phyloP scores from a whole-genome alignment of 192 early-diverging fungal genomes.

The Dimargaris cristalligena region DNA sequence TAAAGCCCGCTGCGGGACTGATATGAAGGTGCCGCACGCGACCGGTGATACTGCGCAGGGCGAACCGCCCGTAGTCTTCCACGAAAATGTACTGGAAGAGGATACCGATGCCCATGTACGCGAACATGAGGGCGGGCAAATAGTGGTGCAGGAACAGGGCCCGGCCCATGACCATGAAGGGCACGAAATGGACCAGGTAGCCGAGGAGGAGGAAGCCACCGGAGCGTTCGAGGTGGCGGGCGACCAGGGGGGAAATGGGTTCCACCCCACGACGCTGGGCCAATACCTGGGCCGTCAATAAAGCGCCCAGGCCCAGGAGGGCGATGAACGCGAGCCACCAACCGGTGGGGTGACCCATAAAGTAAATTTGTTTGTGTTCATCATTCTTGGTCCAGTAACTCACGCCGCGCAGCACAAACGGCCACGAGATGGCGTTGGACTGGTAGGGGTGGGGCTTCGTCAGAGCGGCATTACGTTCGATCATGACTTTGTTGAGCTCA shows the following conservation, averaged over 20 bases:
- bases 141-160: conserved; percentile 74
- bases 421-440: conserved; percentile 69
- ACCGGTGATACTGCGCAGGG: conserved; percentile 19
- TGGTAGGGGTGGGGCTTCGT: conserved; percentile 90
- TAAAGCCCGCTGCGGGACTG: conserved; percentile 17
- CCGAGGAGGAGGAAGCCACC: conserved; percentile 42
- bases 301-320: conserved; percentile 14
- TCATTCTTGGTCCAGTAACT: conserved; percentile 82
- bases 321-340: conserved; percentile 54
- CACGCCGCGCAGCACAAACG: conserved; percentile 69
- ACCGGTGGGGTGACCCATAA: conserved; percentile 72
- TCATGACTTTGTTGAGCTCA: conserved; percentile 80
- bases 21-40: conserved; percentile 22
- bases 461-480: conserved; percentile 75
- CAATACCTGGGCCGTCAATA: conserved; percentile 52
- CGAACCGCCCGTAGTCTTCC: conserved; percentile 22
- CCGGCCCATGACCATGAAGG: conserved; percentile 60
- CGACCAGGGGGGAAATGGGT: conserved; percentile 21
- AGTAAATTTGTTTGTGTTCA: conserved; percentile 67
- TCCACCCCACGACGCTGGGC: conserved; percentile 57
- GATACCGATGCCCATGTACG: conserved; percentile 39
- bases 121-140: conserved; percentile 55
- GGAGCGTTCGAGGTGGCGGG: conserved; percentile 24
- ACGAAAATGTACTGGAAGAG: conserved; percentile 39
- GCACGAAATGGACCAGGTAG: conserved; percentile 56